phyloP scores from a whole-genome alignment of 2,329 filamentous ascomycete species.

The Didymella pinodella region DNA sequence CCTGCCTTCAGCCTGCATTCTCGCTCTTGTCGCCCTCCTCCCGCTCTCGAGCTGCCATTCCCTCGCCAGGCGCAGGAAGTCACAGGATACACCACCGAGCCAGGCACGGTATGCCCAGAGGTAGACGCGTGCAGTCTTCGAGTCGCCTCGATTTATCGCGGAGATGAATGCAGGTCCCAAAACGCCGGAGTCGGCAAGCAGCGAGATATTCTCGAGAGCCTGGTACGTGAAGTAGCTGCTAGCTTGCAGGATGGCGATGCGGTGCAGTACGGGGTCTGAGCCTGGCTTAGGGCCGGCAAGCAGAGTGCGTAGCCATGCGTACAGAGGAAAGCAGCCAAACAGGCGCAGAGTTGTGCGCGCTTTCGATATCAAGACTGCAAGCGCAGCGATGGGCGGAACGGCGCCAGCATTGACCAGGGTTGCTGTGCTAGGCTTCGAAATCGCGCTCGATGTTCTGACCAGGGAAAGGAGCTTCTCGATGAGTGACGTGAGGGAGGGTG shows the following conservation, averaged over 20 bases:
- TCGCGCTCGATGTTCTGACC: conserved; percentile 42
- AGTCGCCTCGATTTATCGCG: conserved; percentile 48
- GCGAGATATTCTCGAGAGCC: conserved; percentile 54
- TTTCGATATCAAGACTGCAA: conserved; percentile 52
- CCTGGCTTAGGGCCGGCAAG: conserved; percentile 53
- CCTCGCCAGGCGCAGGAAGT: conserved; percentile 53
- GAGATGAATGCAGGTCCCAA: conserved; percentile 48
- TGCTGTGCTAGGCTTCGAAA: conserved; percentile 34
- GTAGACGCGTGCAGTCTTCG: conserved; percentile 50
- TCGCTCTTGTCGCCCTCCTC: conserved; percentile 40
- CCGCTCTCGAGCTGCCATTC: conserved; percentile 54
- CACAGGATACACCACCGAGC: conserved; percentile 54
- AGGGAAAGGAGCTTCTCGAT: conserved; percentile 44
- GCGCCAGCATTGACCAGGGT: conserved; percentile 38
- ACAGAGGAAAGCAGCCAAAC: conserved; percentile 55
- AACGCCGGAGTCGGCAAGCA: conserved; percentile 54
- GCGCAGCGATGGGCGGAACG: conserved; percentile 44
- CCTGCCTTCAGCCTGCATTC: conserved; percentile 41
- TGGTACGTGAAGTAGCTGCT: conserved; percentile 56
- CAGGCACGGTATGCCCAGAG: conserved; percentile 54
- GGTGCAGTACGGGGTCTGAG: conserved; percentile 53
- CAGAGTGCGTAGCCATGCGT: conserved; percentile 55
- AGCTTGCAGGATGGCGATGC: conserved; percentile 53
- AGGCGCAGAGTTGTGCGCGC: conserved; percentile 56
- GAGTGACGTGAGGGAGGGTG: conserved; percentile 40